Percentiles rank a stretch among this genome's conserved stretches.
These are phyloP conservation scores for Zasmidium citrigriseum DNA, from an alignment of 2,329 filamentous ascomycete species.

Conservation along the genomic window DNA sequence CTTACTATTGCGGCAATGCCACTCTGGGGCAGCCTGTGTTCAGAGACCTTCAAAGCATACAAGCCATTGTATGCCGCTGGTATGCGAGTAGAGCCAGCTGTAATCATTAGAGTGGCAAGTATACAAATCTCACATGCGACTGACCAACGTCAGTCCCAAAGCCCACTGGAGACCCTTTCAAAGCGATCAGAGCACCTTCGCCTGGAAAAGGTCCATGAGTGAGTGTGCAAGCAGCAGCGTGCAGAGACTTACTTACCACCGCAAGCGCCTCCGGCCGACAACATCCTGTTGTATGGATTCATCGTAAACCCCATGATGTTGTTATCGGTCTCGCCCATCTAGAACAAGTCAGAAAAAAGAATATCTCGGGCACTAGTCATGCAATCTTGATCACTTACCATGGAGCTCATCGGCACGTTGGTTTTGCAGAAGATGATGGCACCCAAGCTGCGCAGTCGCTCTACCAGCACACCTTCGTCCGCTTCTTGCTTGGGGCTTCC, in stretches of 20 bases:
- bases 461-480: neutral
- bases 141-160: conserved; percentile 19
- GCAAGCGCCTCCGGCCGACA: conserved; percentile 22
- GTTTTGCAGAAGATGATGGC: neutral
- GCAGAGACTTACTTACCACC: conserved; percentile 20
- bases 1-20: conserved; percentile 18
- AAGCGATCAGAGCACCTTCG: conserved; percentile 23
- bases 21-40: conserved; percentile 10
- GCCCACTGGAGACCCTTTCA: conserved; percentile 22
- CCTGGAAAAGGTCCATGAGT: conserved; percentile 4
- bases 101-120: neutral
- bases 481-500: neutral
- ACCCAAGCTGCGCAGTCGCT: neutral
- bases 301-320: conserved; percentile 22
- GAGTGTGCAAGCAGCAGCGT: neutral
- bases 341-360: neutral
- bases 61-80: conserved; percentile 22
- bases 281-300: conserved; percentile 19
- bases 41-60: conserved; percentile 17
- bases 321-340: conserved; percentile 23
- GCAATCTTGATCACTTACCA: neutral
- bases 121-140: neutral
- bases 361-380: neutral
- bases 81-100: conserved; percentile 21
- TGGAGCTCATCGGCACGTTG: neutral